phyloP scores from a whole-genome alignment of 2,329 filamentous ascomycete species.

The Fusarium udum region DNA sequence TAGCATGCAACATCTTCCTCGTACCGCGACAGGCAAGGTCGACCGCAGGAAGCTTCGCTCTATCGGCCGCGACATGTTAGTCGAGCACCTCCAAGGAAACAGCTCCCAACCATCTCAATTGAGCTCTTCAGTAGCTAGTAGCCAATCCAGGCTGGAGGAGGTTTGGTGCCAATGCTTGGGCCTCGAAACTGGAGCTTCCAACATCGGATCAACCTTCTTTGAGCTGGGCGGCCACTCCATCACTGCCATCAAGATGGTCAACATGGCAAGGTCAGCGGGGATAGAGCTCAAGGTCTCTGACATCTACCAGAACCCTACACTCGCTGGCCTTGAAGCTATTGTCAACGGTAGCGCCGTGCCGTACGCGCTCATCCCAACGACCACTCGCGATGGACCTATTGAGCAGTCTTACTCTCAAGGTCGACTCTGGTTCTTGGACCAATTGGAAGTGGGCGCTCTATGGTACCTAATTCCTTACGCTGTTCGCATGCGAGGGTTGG shows the following conservation, averaged over 20 bases:
- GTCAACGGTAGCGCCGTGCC: background rate
- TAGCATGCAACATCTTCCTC: background rate
- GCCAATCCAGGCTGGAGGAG: background rate
- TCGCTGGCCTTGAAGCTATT: background rate
- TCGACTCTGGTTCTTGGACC: slow-evolving; percentile 16
- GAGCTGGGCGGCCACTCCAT: slow-evolving; percentile 6
- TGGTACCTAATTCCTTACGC: slow-evolving; percentile 11
- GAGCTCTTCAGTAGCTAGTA: accelerated
- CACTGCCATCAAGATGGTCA: slow-evolving; percentile 12
- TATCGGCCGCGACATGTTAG: background rate
- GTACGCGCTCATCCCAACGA: background rate
- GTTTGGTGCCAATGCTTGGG: background rate
- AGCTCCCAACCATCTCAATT: background rate
- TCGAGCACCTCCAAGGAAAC: accelerated
- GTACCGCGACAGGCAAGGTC: slow-evolving; percentile 1
- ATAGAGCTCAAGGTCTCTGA: slow-evolving; percentile 6
- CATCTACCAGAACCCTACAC: background rate
- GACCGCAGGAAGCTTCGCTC: background rate
- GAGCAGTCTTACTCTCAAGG: slow-evolving; percentile 15
- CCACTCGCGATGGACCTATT: background rate
- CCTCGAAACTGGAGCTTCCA: background rate
- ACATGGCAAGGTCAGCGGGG: background rate
- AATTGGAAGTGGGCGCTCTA: background rate
- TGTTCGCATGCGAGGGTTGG: background rate
- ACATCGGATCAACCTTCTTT: background rate